Evolutionary conservation across 1,284 basidiomycete species (phyloP).

Genomic region (Tylopilus sp.): DNA sequence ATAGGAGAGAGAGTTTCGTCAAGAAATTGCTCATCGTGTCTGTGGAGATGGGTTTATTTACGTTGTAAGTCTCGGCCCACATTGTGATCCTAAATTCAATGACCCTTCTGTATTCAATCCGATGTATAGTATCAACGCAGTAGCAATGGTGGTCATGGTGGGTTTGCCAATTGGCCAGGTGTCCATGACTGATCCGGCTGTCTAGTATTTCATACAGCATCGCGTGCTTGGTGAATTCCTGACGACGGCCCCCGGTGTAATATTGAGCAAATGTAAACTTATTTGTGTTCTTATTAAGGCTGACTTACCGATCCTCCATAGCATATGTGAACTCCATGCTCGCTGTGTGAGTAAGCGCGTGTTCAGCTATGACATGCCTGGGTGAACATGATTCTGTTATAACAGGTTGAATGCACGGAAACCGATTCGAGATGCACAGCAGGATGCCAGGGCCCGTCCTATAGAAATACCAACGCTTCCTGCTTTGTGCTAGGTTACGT

Average conservation of each 20-base stretch:
- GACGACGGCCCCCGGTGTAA: constrained; percentile 6
- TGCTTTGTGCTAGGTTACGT: neutral
- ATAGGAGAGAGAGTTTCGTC: constrained; percentile 3
- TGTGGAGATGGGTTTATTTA: constrained; percentile 18
- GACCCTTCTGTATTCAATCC: neutral
- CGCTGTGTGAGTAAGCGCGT: constrained; percentile 13
- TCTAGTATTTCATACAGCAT: constrained; percentile 7
- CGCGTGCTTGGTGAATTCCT: neutral
- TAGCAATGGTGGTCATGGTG: constrained; percentile 12
- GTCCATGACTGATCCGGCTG: neutral
- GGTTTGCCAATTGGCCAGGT: neutral
- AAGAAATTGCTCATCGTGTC: constrained; percentile 12
- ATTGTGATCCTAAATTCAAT: neutral
- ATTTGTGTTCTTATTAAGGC: neutral
- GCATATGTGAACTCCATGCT: constrained; percentile 24
- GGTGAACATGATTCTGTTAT: neutral
- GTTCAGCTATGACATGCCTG: neutral
- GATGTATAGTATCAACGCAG: constrained; percentile 6
- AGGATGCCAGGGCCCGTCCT: neutral
- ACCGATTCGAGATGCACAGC: constrained; percentile 16
- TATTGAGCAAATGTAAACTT: constrained; percentile 19
- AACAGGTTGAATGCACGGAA: constrained; percentile 20
- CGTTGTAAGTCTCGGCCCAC: constrained; percentile 8
- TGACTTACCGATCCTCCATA: neutral
- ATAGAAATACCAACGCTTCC: constrained; percentile 12